A percentile compares a stretch with the other conserved stretches of the same genome.
These are phyloP conservation scores for Aquilaria sinensis DNA, from an alignment of 345 rosid genomes.

Conservation along the genomic window DNA sequence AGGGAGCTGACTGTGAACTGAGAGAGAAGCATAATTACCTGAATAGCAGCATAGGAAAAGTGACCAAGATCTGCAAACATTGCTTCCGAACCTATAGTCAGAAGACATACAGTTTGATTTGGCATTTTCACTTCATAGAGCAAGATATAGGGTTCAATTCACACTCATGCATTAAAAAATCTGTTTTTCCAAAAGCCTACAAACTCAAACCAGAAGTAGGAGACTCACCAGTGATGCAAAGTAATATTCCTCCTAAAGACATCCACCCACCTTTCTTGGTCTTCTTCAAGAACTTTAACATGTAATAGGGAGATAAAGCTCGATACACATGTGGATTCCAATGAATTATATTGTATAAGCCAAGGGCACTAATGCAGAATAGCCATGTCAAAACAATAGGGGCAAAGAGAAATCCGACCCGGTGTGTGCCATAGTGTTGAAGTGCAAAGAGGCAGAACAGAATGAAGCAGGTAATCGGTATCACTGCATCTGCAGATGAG, in stretches of 20 bases:
- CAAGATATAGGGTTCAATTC: background rate
- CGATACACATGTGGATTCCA: constrained; percentile 86
- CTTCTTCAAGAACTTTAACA: constrained; percentile 96
- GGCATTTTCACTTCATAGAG: background rate
- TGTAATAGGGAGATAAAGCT: constrained; percentile 95
- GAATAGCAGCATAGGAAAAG: constrained; percentile 91
- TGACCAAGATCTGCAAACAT: constrained; percentile 99
- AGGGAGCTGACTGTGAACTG: background rate
- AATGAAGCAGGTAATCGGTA: constrained; percentile 96
- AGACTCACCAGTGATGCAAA: constrained; percentile 87
- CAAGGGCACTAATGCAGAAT: constrained; percentile 83
- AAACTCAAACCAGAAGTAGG: no score
- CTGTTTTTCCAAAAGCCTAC: no score
- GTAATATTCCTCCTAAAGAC: constrained; percentile 94
- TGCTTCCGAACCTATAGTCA: constrained; percentile 87
- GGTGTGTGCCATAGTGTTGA: constrained; percentile 96
- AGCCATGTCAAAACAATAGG: constrained; percentile 85
- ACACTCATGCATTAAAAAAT: background rate
- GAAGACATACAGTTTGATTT: background rate
- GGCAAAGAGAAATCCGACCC: constrained; percentile 87
- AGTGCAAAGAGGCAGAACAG: constrained; percentile 93
- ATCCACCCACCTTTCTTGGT: constrained; percentile 93
- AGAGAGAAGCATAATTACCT: constrained; percentile 27
- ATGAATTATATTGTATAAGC: constrained; percentile 76
- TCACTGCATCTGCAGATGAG: constrained; percentile 71